phyloP scores from a whole-genome alignment of 257 asterid species.

The Nicotiana benthamiana region DNA sequence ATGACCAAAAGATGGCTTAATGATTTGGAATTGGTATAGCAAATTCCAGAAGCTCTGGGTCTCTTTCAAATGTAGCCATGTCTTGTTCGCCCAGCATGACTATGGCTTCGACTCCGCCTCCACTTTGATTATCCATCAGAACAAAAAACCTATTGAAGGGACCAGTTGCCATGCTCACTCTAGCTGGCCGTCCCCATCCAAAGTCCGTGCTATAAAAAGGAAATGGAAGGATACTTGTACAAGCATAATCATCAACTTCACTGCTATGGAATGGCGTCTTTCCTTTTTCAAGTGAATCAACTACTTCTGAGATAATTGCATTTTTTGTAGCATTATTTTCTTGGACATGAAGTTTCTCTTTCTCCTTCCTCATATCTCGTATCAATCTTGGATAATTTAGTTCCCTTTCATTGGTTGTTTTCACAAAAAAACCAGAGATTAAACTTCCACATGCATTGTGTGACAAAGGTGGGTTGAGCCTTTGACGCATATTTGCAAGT shows the following conservation, averaged over 20 bases:
- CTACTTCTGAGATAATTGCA: background rate
- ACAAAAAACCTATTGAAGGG: background rate
- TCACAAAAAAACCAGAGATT: background rate
- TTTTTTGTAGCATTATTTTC: background rate
- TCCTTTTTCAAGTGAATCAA: background rate
- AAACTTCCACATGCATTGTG: background rate
- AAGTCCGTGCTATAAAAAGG: background rate
- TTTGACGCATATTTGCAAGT: background rate
- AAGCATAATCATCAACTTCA: background rate
- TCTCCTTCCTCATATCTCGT: background rate
- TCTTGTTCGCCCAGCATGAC: slow-evolving; percentile 2
- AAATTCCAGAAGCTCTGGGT: background rate
- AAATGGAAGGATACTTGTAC: background rate
- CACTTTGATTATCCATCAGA: background rate
- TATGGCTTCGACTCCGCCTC: slow-evolving; percentile 10
- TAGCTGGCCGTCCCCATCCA: slow-evolving; percentile 18
- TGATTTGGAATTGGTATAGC: background rate
- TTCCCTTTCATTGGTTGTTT: background rate
- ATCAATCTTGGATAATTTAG: background rate
- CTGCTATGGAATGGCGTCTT: too few relatives aligned
- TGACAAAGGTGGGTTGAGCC: background rate
- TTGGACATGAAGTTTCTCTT: background rate
- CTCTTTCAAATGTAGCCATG: slow-evolving; percentile 5
- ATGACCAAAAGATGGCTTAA: background rate
- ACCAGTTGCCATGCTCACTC: background rate